Base-by-base conservation (phyloP, 2,329 filamentous ascomycete genomes). In the Monilinia aucupariae region DNA sequence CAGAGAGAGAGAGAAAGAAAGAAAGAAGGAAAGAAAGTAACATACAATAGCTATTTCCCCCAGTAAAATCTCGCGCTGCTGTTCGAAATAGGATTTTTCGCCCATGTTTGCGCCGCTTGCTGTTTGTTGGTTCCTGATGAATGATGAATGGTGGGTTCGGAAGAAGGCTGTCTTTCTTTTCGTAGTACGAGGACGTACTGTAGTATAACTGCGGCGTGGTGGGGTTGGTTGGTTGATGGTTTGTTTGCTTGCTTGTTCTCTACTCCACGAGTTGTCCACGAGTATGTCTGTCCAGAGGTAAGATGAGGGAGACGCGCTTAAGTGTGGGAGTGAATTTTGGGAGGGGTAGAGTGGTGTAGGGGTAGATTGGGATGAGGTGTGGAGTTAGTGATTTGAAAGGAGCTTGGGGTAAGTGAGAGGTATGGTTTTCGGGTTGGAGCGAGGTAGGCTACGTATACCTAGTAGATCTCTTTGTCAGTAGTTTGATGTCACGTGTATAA, bases 61-160 rank as follows among this genome's bases (percentile, higher is more conserved):
- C 5, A 92, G 80, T 37, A 92, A 79, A 8, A 85, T 79, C 70
- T 88, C 87, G 65, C 90, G 84, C 77, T 93, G 89, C 73, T 88
- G 83, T 72, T 92, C 88, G 70, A 92, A 93, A 70, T 88, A 90
- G 0, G 85, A 78, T 75, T 84, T 85, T 63, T 82, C 80, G 5
- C 67, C 65, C 1, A 66, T 65, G 4, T n/a, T 22, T 45, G 65
- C 17, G 13, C 64, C 64, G n/a, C 27, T 30, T 3, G 3, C 27
- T 30, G 27, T 30, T 30, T 30, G 65, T 47, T 27, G 41, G 54
- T n/a, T n/a, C n/a, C n/a, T n/a, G n/a, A n/a, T n/a, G n/a, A n/a
- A n/a, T n/a, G n/a, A n/a, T 61, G 22, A 34, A 13, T 41, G 60
- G 6, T 41, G 55, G 52, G 32, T 52, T 39, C 6, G 27, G 27